Percentiles rank a stretch among this genome's conserved stretches.
Evolutionary conservation across 106 monocot species (phyloP).

Genomic region (Narthecium ossifragum): DNA sequence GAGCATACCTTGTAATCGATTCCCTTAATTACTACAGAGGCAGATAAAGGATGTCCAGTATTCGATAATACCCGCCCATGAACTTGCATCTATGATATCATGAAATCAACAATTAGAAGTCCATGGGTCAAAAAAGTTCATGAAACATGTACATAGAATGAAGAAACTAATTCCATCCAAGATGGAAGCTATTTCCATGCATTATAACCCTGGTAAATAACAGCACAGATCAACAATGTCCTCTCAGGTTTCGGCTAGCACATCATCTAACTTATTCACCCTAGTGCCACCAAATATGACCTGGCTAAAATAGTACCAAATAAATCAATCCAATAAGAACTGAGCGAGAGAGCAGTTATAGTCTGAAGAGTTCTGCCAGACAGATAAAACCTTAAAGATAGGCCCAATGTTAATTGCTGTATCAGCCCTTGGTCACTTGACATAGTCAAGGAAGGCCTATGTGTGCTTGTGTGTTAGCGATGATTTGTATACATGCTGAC

Average conservation of each 20-base stretch:
- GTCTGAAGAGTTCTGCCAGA: too few relatives aligned
- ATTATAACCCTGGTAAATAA: not conserved
- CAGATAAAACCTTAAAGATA: too few relatives aligned
- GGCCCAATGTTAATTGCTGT: too few relatives aligned
- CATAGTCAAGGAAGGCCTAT: too few relatives aligned
- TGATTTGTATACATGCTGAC: too few relatives aligned
- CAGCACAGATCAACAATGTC: not conserved
- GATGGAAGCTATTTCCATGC: not conserved
- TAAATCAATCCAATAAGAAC: too few relatives aligned
- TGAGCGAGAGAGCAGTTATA: too few relatives aligned
- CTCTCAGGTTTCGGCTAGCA: not conserved
- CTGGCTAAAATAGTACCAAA: too few relatives aligned
- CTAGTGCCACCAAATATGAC: too few relatives aligned
- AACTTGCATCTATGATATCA: slow-evolving; percentile 59
- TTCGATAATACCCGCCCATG: slow-evolving; percentile 83
- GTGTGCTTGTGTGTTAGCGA: too few relatives aligned
- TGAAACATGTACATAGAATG: not conserved
- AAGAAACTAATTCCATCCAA: not conserved
- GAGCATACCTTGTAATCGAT: slow-evolving; percentile 59
- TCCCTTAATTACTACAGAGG: slow-evolving; percentile 62
- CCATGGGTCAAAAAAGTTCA: not conserved
- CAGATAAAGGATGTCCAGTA: slow-evolving; percentile 70
- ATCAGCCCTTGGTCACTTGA: too few relatives aligned
- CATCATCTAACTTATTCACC: too few relatives aligned
- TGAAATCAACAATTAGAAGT: not conserved